Evolutionary conservation across 2,329 filamentous ascomycete species (phyloP).

Genomic region (Chalaropsis ovoidea): DNA sequence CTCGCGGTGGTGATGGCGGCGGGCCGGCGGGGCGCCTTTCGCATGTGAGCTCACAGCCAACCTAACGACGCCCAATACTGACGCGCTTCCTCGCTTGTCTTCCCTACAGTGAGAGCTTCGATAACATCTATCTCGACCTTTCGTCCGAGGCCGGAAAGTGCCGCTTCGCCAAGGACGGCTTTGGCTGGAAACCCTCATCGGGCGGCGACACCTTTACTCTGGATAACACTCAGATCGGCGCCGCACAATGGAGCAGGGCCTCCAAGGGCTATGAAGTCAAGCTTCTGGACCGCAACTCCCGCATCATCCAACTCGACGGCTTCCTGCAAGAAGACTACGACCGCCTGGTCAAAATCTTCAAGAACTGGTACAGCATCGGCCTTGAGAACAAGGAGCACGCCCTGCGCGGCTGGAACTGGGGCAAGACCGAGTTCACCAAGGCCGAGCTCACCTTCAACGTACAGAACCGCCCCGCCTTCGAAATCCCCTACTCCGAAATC

Average conservation of each 20-base stretch:
- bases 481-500: constrained; percentile 93
- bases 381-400: constrained; percentile 91
- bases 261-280: constrained; percentile 89
- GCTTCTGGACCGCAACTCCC: constrained; percentile 72
- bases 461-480: constrained; percentile 90
- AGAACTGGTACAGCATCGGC: constrained; percentile 93
- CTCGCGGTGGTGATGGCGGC: background rate
- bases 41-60: background rate
- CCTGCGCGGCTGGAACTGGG: constrained; percentile 97
- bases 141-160: constrained; percentile 89
- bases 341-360: constrained; percentile 83
- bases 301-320: constrained; percentile 85
- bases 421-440: constrained; percentile 93
- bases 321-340: constrained; percentile 94
- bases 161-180: constrained; percentile 83
- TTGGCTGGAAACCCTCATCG: constrained; percentile 85
- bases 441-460: constrained; percentile 94
- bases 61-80: background rate
- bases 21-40: background rate
- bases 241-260: constrained; percentile 89
- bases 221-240: constrained; percentile 72
- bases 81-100: background rate
- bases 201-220: constrained; percentile 91
- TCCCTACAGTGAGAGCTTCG: constrained; percentile 68
- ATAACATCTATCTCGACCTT: constrained; percentile 92